phyloP scores from a whole-genome alignment of 495 filamentous ascomycete species.

The Evernia prunastri region DNA sequence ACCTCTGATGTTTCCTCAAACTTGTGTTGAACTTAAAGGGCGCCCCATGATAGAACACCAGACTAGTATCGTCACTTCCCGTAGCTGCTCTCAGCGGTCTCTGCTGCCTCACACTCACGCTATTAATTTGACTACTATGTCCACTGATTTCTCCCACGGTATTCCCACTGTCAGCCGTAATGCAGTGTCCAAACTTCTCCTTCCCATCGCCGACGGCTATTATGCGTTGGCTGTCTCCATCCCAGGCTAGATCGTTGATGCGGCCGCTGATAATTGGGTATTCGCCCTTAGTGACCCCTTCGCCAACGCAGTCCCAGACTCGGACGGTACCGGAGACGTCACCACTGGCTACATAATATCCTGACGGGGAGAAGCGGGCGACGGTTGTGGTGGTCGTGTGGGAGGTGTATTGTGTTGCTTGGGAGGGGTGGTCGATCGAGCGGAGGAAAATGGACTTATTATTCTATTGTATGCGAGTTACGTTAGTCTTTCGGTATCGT shows the following conservation, averaged over 20 bases:
- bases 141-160: slow-evolving; percentile 89
- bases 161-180: slow-evolving; percentile 93
- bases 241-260: slow-evolving; percentile 95
- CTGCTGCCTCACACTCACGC: slow-evolving; percentile 82
- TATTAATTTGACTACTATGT: slow-evolving; percentile 84
- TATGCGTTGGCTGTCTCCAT: slow-evolving; percentile 91
- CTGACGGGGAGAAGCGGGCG: slow-evolving; percentile 88
- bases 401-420: slow-evolving; percentile 78
- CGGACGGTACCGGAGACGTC: slow-evolving; percentile 76
- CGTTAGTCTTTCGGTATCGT: slow-evolving; percentile 17
- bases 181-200: slow-evolving; percentile 87
- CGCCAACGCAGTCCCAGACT: slow-evolving; percentile 73
- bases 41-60: slow-evolving; percentile 88
- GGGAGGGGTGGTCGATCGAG: slow-evolving; percentile 78
- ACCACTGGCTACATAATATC: slow-evolving; percentile 92
- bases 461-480: slow-evolving; percentile 47
- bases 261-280: slow-evolving; percentile 91
- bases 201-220: slow-evolving; percentile 94
- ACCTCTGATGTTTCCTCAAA: slow-evolving; percentile 74
- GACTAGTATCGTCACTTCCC: slow-evolving; percentile 76
- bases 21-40: slow-evolving; percentile 88
- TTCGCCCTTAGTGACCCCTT: slow-evolving; percentile 62
- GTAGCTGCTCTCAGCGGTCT: slow-evolving; percentile 85
- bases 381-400: slow-evolving; percentile 86
- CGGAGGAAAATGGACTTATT: slow-evolving; percentile 95